Base-by-base conservation (phyloP, 2,329 filamentous ascomycete species). In the Trichophyton rubrum region DNA sequence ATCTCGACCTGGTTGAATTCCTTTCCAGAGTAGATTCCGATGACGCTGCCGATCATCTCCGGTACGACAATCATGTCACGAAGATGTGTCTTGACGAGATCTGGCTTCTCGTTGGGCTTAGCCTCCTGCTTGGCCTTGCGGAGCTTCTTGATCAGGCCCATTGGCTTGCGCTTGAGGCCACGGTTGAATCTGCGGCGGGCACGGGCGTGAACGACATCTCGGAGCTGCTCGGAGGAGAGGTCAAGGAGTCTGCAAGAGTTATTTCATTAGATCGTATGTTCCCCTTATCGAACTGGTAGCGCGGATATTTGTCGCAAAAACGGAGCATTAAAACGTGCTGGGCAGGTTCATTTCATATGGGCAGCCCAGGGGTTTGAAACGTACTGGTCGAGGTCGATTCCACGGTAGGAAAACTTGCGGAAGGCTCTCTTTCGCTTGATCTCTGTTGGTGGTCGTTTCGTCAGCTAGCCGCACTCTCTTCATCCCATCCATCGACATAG, bases 1-100 rank as follows among this genome's bases (percentile, higher is more conserved):
- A 99, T 93, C 82, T 99, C 93, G 73, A 99, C 91, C 85, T 96
- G 92, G 88, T 99, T 99, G 89, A 99, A 99, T 82, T 97, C 91
- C 88, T 99, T 99, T 77, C 93, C 93, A 70, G 90, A 96, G 89
- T 99, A 99, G 84, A 99, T 93, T 78, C 91, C 93, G 74, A 99
- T 88, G 74, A 99, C 92, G 80, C 84, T 89, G 74, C 93, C 93
- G 77, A 99, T 99, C 93, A 99, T 97, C 85, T 99, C 93, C 73
- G 93, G 93, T 72, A 99, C 93, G 76, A 99, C 87, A 79, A 99
- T 96, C 93, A 99, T 99, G 84, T 99, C 88, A 80, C 92, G 91
- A 74, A 99, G 88, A 80, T 99, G 92, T 66, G 92, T 99, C 88
- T 96, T 96, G 84, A 97, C 92, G 74, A 93, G 85, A 77, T 96